Evolutionary conservation across 2,329 filamentous ascomycete species (phyloP).

Genomic region (Diaporthe citri): DNA sequence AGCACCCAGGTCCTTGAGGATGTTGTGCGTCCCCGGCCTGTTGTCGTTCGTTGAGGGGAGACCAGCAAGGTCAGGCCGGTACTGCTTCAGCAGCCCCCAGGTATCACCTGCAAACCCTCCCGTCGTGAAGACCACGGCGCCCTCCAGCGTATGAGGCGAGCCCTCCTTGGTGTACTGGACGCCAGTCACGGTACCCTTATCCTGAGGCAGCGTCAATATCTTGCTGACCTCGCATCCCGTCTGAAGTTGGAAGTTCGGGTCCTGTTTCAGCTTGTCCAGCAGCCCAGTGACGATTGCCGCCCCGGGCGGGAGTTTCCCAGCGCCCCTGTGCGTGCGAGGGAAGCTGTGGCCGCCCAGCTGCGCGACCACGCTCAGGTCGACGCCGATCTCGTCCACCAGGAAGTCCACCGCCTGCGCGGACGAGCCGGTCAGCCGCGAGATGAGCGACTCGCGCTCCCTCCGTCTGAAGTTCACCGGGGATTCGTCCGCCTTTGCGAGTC

Average conservation of each 20-base stretch:
- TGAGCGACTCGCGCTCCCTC: slow-evolving; percentile 56
- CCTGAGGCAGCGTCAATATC: slow-evolving; percentile 53
- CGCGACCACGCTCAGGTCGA: slow-evolving; percentile 70
- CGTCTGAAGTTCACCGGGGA: slow-evolving; percentile 37
- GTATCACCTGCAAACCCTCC: slow-evolving; percentile 75
- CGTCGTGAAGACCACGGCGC: slow-evolving; percentile 70
- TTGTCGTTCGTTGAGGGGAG: slow-evolving; percentile 75
- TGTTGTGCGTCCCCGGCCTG: slow-evolving; percentile 63
- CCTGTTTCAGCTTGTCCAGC: slow-evolving; percentile 62
- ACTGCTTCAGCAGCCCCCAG: slow-evolving; percentile 64
- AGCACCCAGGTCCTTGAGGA: slow-evolving; percentile 56
- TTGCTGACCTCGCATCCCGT: slow-evolving; percentile 66
- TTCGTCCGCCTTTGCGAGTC: slow-evolving; percentile 49
- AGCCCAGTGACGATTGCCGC: slow-evolving; percentile 69
- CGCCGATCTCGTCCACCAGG: slow-evolving; percentile 67
- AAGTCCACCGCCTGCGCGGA: slow-evolving; percentile 63
- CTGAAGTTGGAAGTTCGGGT: slow-evolving; percentile 63
- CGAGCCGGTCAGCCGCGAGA: slow-evolving; percentile 63
- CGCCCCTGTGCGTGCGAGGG: slow-evolving; percentile 69
- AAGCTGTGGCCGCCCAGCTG: slow-evolving; percentile 70
- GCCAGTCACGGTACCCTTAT: slow-evolving; percentile 56
- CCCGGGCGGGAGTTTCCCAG: slow-evolving; percentile 68
- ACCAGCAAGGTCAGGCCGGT: slow-evolving; percentile 70
- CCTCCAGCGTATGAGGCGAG: slow-evolving; percentile 55
- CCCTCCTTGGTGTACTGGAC: slow-evolving; percentile 61